Percentiles rank a stretch among this genome's conserved stretches.
phyloP scores from a whole-genome alignment of 1,139 yeast species.

The Geotrichum phurueaensis region DNA sequence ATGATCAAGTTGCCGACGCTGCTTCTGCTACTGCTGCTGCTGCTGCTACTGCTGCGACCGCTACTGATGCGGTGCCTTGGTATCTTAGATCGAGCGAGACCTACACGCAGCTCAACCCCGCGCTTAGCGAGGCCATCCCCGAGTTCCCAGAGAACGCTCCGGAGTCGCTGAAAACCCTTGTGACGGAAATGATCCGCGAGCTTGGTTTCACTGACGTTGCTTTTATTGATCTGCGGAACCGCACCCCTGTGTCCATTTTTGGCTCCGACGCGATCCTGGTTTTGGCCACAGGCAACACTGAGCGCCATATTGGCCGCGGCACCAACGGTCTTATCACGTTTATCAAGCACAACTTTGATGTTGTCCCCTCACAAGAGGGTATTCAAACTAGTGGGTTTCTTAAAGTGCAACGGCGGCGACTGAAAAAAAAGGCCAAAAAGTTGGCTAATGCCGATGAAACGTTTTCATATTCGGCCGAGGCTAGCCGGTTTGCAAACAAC shows the following conservation, averaged over 20 bases:
- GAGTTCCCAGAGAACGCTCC: constrained; percentile 56
- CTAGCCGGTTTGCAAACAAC: constrained; percentile 42
- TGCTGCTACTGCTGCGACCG: neutral
- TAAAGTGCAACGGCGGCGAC: constrained; percentile 56
- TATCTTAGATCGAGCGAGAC: constrained; percentile 26
- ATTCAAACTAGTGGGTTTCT: constrained; percentile 54
- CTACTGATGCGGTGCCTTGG: constrained; percentile 25
- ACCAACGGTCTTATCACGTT: constrained; percentile 50
- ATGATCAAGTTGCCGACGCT: neutral
- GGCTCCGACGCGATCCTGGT: constrained; percentile 46
- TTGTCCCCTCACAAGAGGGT: constrained; percentile 62
- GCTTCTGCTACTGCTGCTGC: neutral
- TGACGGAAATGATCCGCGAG: constrained; percentile 47
- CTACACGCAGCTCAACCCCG: constrained; percentile 20
- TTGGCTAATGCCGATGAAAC: constrained; percentile 26
- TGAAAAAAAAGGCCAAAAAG: constrained; percentile 52
- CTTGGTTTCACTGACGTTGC: constrained; percentile 60
- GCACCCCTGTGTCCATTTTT: constrained; percentile 43
- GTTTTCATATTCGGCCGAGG: constrained; percentile 25
- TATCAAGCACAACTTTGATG: constrained; percentile 41
- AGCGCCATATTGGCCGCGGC: constrained; percentile 69
- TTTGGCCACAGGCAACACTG: constrained; percentile 72
- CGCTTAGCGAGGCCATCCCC: constrained; percentile 26
- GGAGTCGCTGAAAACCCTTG: constrained; percentile 40
- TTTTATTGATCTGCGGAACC: constrained; percentile 52